Evolutionary conservation across 2,329 filamentous ascomycete genomes (phyloP), one percentile per base, ranked within the genome.

Genomic region (Neofusicoccum kwambonambiense): DNA sequence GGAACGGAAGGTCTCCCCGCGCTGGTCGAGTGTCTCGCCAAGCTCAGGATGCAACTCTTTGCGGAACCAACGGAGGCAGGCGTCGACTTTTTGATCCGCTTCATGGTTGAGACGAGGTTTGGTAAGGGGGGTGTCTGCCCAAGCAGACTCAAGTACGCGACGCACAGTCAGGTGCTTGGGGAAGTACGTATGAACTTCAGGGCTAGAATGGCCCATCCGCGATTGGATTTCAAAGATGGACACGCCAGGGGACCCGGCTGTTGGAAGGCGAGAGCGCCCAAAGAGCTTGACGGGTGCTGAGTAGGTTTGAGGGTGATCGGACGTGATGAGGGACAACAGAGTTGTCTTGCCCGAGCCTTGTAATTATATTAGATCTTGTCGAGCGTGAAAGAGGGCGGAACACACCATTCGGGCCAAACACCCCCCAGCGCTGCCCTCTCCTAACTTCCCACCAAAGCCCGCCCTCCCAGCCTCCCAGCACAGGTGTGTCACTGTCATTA

Each of bases 261-360:
- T 86, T 0, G 94, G 93, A 0, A 97, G 82, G 19, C 95, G 87
- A 63, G 89, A 90, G 22, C 88, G 87, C 0, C 93, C 92, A 74
- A 99, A 98, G 13, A 97, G 83, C 70, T 87, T 89, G 67, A 99
- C 89, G 0, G 94, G 93, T 27, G 93, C 86, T 0, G 91, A 92
- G 76, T 98, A 99, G 0, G 93, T 89, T 76, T 98, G 94, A 0
- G 95, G 95, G 71, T 99, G 95, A 73, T 99, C 95, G 0, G 94
- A 98, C 66, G 92, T 96, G 66, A 99, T 90, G 5, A 99, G 84
- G 4, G 93, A 95, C 34, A 98, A 86, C 44, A 99, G 84, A 0
- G 95, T 99, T 0, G 95, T 99, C 81, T 99, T 99, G 17, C 95
- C 95, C 0, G 92, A 97, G 12, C 90, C 75, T 58, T 12, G 35